phyloP scores from a whole-genome alignment of 345 rosid species.

The Lepidium aucheri region DNA sequence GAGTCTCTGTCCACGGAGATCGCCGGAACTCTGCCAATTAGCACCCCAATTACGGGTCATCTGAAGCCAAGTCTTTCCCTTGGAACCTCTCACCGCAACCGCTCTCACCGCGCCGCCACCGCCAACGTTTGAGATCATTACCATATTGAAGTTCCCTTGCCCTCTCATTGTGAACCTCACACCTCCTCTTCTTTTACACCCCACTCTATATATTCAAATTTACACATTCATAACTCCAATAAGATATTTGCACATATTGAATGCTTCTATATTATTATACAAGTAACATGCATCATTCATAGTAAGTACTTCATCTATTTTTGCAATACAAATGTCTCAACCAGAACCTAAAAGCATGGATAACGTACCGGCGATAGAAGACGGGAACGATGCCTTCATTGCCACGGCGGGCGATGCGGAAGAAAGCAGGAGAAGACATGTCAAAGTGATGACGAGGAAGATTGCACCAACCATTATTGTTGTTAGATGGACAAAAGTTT shows the following conservation, averaged over 20 bases:
- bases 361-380: conserved; percentile 43
- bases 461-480: conserved; percentile 78
- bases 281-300: no score
- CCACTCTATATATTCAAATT: conserved; percentile 32
- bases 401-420: conserved; percentile 58
- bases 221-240: no score
- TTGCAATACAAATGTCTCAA: no score
- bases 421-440: conserved; percentile 70
- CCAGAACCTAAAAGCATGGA: not conserved
- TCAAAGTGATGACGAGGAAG: conserved; percentile 76
- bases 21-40: conserved; percentile 60
- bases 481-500: conserved; percentile 74
- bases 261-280: no score
- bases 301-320: no score
- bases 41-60: conserved; percentile 76
- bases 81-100: conserved; percentile 62
- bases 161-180: conserved; percentile 75
- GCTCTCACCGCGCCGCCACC: conserved; percentile 59
- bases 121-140: conserved; percentile 67
- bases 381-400: conserved; percentile 76
- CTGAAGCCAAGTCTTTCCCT: conserved; percentile 42
- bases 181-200: conserved; percentile 74
- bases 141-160: conserved; percentile 61
- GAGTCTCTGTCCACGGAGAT: conserved; percentile 45
- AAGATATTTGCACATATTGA: not conserved